Evolutionary conservation across 177 flowering plant genomes (phyloP).

Genomic region (Tripterygium wilfordii): DNA sequence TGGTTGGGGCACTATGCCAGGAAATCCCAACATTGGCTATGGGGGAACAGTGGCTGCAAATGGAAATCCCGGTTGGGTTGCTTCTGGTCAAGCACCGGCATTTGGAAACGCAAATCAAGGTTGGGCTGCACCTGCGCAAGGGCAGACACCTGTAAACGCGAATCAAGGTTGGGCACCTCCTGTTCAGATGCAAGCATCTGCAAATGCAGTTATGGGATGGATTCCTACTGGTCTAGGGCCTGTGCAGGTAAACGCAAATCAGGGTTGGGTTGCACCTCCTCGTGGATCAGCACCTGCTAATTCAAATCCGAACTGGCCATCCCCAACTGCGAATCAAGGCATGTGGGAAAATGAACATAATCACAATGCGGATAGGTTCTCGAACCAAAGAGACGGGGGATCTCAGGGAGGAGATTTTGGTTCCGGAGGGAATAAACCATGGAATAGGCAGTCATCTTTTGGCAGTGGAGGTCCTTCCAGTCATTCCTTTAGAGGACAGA

Average conservation of each 20-base stretch:
- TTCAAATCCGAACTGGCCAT: slow-evolving; percentile 34
- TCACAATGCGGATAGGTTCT: slow-evolving; percentile 27
- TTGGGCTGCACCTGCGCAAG: slow-evolving; percentile 16
- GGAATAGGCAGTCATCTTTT: slow-evolving; percentile 46
- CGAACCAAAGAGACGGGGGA: slow-evolving; percentile 33
- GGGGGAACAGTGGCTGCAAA: slow-evolving; percentile 14
- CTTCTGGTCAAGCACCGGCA: slow-evolving; percentile 9
- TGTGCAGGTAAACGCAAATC: no score
- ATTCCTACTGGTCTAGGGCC: no score
- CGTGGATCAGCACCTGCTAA: no score
- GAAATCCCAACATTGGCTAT: slow-evolving; percentile 23
- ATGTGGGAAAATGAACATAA: slow-evolving; percentile 30
- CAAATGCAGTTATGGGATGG: no score
- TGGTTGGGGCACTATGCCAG: slow-evolving; percentile 24
- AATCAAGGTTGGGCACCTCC: slow-evolving; percentile 18
- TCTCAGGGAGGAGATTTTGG: slow-evolving; percentile 38
- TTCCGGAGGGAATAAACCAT: slow-evolving; percentile 34
- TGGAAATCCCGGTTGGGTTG: slow-evolving; percentile 22
- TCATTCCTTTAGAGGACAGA: slow-evolving; percentile 25
- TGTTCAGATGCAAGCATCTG: no score
- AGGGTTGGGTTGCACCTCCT: no score
- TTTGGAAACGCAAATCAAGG: slow-evolving; percentile 15
- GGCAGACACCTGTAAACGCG: slow-evolving; percentile 13
- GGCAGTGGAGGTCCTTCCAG: slow-evolving; percentile 28
- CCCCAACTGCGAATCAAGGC: slow-evolving; percentile 23